Conservation (phyloP, 1,284 basidiomycete genomes). For the Melanopsichium pennsylvanicum region DNA sequence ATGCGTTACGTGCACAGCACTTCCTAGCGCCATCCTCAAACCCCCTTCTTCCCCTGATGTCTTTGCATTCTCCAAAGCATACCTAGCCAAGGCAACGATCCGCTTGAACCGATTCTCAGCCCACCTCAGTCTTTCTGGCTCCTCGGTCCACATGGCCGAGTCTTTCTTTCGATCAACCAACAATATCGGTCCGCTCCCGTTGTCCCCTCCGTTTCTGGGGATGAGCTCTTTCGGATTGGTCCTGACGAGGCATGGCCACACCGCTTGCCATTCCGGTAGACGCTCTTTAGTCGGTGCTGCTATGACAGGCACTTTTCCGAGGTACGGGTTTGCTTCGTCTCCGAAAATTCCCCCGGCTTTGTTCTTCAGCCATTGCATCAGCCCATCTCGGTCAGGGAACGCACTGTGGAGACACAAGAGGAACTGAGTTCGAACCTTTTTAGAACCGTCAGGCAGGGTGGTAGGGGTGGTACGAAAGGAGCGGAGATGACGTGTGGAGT, state of each 20-base stretch:
- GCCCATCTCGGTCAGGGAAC: slow-evolving; percentile 7
- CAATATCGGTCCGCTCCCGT: slow-evolving; percentile 7
- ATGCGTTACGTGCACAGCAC: slow-evolving; percentile 47
- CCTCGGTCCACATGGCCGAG: slow-evolving; percentile 22
- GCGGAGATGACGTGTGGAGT: slow-evolving; percentile 48
- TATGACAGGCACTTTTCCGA: slow-evolving; percentile 74
- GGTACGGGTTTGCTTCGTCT: slow-evolving; percentile 60
- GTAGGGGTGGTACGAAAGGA: slow-evolving; percentile 42
- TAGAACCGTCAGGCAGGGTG: not conserved
- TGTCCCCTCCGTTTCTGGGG: slow-evolving; percentile 1
- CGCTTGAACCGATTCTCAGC: slow-evolving; percentile 29
- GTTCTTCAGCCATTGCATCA: slow-evolving; percentile 20
- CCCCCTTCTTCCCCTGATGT: not conserved
- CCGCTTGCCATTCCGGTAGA: slow-evolving; percentile 68
- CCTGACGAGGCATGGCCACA: slow-evolving; percentile 61
- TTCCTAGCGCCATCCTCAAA: slow-evolving; percentile 19
- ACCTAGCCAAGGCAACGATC: slow-evolving; percentile 34
- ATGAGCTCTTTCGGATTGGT: slow-evolving; percentile 37
- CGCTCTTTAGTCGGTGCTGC: slow-evolving; percentile 78
- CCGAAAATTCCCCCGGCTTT: slow-evolving; percentile 16
- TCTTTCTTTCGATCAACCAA: slow-evolving; percentile 52
- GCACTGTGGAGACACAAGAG: slow-evolving; percentile 40
- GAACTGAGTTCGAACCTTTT: slow-evolving; percentile 13
- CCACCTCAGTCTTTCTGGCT: slow-evolving; percentile 19
- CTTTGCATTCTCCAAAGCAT: slow-evolving; percentile 7